Conservation (phyloP, 306 rosid genomes). For the Cercis canadensis region DNA sequence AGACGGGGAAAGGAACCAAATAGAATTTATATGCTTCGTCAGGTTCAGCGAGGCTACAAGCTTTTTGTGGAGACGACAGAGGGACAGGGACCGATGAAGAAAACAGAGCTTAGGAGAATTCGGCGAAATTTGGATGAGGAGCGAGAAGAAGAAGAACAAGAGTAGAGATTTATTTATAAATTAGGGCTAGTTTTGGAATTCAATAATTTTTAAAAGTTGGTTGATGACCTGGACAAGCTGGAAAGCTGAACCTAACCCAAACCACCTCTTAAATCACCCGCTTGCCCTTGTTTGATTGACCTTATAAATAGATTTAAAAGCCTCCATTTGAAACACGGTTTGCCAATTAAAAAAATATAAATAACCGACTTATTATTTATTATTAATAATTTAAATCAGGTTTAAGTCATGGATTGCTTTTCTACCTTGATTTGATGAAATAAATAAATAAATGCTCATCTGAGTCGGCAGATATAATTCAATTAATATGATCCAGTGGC, state of each 20-base stretch:
- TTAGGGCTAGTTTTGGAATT: constrained; percentile 19
- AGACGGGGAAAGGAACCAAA: not conserved
- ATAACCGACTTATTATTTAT: no score
- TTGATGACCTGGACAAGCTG: constrained; percentile 9
- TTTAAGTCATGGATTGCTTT: not conserved
- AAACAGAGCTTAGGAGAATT: not conserved
- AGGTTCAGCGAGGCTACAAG: not conserved
- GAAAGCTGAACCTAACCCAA: not conserved
- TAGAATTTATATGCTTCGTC: not conserved
- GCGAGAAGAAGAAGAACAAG: no score
- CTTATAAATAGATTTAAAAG: no score
- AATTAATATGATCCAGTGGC: not conserved
- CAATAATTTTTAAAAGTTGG: not conserved
- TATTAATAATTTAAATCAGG: no score
- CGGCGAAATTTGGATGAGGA: not conserved
- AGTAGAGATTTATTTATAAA: not conserved
- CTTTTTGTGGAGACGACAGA: not conserved
- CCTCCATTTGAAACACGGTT: constrained; percentile 10
- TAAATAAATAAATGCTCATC: not conserved
- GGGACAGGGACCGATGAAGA: not conserved
- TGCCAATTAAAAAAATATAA: not conserved
- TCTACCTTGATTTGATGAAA: not conserved
- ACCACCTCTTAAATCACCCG: not conserved
- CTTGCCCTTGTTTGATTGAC: not conserved
- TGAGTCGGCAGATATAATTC: not conserved